phyloP scores from a whole-genome alignment of 805 yeast genomes.

The Yueomyces sinensis region DNA sequence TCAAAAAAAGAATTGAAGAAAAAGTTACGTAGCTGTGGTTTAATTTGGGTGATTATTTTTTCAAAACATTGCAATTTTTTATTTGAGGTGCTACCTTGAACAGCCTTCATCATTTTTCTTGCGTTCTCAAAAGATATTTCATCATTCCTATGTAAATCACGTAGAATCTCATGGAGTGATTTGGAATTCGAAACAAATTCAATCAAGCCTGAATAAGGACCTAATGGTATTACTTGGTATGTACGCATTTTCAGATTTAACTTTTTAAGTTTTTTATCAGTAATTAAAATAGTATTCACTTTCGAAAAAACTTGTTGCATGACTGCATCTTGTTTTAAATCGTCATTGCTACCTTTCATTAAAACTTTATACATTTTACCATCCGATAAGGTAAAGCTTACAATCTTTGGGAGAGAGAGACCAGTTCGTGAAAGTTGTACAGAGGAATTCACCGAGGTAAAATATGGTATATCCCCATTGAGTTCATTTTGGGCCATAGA shows the following conservation, averaged over 20 bases:
- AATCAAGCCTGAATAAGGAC: constrained; percentile 75
- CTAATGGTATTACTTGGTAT: constrained; percentile 81
- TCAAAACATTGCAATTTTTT: constrained; percentile 34
- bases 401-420: constrained; percentile 75
- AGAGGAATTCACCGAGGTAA: constrained; percentile 31
- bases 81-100: constrained; percentile 32
- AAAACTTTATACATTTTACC: constrained; percentile 50
- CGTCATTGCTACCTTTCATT: constrained; percentile 81
- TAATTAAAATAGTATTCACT: constrained; percentile 53
- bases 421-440: constrained; percentile 69
- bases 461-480: constrained; percentile 35
- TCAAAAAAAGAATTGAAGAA: constrained; percentile 54
- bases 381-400: constrained; percentile 37
- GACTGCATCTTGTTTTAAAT: constrained; percentile 86
- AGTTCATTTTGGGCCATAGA: constrained; percentile 30
- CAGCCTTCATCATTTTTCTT: constrained; percentile 46
- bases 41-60: constrained; percentile 35
- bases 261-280: constrained; percentile 41
- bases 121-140: constrained; percentile 41
- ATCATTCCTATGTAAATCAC: constrained; percentile 48
- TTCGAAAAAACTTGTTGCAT: constrained; percentile 95
- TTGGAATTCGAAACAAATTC: constrained; percentile 76
- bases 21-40: constrained; percentile 59
- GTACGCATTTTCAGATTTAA: constrained; percentile 60
- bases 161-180: constrained; percentile 56